Evolutionary conservation across 768 basidiomycete species (phyloP), one percentile per base, ranked within the genome.

Genomic region (Lactifluus pinguis): DNA sequence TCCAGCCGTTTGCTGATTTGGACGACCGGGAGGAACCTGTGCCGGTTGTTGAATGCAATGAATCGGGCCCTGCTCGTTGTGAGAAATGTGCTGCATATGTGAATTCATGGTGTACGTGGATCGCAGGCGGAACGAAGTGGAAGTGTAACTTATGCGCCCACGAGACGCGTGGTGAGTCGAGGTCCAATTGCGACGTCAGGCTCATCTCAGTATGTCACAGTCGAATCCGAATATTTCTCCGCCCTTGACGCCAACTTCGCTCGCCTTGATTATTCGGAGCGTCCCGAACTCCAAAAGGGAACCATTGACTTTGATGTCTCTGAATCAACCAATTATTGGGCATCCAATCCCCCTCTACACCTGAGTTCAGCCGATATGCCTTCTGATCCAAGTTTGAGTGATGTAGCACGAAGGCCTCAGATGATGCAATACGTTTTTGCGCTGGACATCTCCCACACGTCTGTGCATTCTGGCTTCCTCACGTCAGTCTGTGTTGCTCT

Each of bases 21-120:
- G 84, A 85, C 65, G 76, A 83, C 4, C 79, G 83, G 50, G 91
- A 97, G 72, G 89, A 93, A 47, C 79, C 84, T 0, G 74, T 98
- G 13, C 92, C 93, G 0, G 65, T 91, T 6, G 83, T 98, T 4
- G 83, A 89, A 57, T 81, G 83, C 36, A 86, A 85, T 6, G 76
- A 77, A 29, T 69, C 71, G 1, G 94, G 93, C 13, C 97, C 95
- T 13, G 81, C 88, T 25, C 80, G 97, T 36, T 99, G 97, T 68
- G 81, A 78, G 49, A 77, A 81, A 38, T 99, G 97, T 72, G 80
- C 91, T 65, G 91, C 80, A 0, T 99, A 98, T 71, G 78, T 99
- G 67, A 98, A 98, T 69, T 89, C 94, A 0, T 98, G 93, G 93
- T 92, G 87, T 71, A 76, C 76, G 29, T 99, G 92, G 85, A 74